These are phyloP conservation scores for Xerophyta viscosa DNA, from an alignment of 106 monocot genomes.

Conservation along the genomic window DNA sequence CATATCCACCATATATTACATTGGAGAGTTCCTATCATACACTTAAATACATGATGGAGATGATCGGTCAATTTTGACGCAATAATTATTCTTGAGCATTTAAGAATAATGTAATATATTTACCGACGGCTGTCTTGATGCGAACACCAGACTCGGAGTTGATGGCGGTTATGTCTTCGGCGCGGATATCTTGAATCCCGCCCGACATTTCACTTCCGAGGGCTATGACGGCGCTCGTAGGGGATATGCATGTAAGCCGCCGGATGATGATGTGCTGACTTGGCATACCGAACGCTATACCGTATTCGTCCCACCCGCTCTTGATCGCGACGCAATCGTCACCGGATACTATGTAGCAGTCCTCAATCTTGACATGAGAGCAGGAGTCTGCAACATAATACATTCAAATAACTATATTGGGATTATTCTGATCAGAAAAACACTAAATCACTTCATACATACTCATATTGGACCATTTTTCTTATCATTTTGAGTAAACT, in stretches of 20 bases:
- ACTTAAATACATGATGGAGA: no score
- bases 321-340: constrained; percentile 30
- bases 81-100: no score
- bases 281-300: constrained; percentile 17
- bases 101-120: no score
- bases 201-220: constrained; percentile 39
- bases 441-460: no score
- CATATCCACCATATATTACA: no score
- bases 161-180: constrained; percentile 26
- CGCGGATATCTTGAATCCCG: constrained; percentile 26
- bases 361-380: constrained; percentile 26
- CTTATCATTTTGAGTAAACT: no score
- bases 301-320: constrained; percentile 36
- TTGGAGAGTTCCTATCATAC: no score
- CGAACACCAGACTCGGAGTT: constrained; percentile 32
- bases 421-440: no score
- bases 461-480: no score
- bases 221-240: constrained; percentile 27
- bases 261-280: constrained; percentile 29
- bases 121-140: constrained; percentile 22
- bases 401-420: no score
- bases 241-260: constrained; percentile 23
- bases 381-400: constrained; percentile 37
- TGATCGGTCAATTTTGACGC: no score
- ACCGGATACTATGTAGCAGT: constrained; percentile 33